Evolutionary conservation across 2,329 filamentous ascomycete genomes (phyloP).

Genomic region (Fusarium praegraminearum): DNA sequence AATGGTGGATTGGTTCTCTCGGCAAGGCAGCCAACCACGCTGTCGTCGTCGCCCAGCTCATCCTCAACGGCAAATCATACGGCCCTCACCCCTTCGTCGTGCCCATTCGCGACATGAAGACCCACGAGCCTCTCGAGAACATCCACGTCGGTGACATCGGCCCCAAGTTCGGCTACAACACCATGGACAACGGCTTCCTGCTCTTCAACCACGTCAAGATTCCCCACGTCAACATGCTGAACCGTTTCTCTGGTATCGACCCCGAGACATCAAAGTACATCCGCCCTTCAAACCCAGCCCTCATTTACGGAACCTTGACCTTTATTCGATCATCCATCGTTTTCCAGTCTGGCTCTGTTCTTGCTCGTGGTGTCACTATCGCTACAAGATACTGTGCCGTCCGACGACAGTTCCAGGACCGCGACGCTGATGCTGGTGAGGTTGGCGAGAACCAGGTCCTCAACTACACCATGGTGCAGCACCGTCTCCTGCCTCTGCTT

Average conservation of each 20-base stretch:
- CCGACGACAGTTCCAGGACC: constrained; percentile 82
- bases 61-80: constrained; percentile 74
- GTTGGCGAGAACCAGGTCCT: constrained; percentile 78
- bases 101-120: constrained; percentile 77
- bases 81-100: constrained; percentile 85
- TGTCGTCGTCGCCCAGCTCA: constrained; percentile 82
- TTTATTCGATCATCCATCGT: constrained; percentile 81
- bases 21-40: constrained; percentile 82
- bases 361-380: constrained; percentile 82
- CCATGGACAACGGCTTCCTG: constrained; percentile 85
- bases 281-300: constrained; percentile 72
- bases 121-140: constrained; percentile 75
- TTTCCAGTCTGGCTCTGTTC: constrained; percentile 75
- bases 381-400: constrained; percentile 80
- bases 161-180: constrained; percentile 83
- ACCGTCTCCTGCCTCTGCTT: constrained; percentile 77
- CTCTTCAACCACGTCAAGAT: constrained; percentile 80
- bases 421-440: constrained; percentile 69
- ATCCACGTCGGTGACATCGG: constrained; percentile 84
- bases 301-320: constrained; percentile 81
- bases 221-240: constrained; percentile 79
- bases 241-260: constrained; percentile 77
- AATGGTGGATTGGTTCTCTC: constrained; percentile 88
- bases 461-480: constrained; percentile 85
- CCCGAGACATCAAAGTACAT: constrained; percentile 75